A percentile compares a stretch with the other conserved stretches of the same genome.
Conservation (phyloP, 805 yeast genomes). For the Ascoidea tarda region DNA sequence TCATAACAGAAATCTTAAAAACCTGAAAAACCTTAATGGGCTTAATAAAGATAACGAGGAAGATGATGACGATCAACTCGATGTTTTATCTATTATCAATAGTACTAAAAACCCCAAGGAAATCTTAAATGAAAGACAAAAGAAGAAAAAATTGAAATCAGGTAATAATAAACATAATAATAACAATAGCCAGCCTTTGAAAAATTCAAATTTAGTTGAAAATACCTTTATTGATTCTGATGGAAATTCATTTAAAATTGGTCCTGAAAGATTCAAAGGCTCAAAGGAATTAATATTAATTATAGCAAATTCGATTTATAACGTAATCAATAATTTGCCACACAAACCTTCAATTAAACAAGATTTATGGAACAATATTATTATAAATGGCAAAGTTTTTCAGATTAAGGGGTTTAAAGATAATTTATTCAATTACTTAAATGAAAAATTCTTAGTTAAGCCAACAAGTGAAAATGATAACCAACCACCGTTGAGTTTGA, state of each 20-base stretch:
- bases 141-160: slow-evolving; percentile 24
- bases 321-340: slow-evolving; percentile 9
- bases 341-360: slow-evolving; percentile 54
- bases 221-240: slow-evolving; percentile 52
- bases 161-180: slow-evolving; percentile 15
- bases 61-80: slow-evolving; percentile 62
- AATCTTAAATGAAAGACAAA: slow-evolving; percentile 50
- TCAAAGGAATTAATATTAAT: slow-evolving; percentile 40
- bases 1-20: slow-evolving; percentile 13
- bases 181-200: slow-evolving; percentile 20
- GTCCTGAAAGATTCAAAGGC: slow-evolving; percentile 84
- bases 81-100: slow-evolving; percentile 81
- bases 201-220: slow-evolving; percentile 59
- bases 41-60: slow-evolving; percentile 17
- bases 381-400: slow-evolving; percentile 68
- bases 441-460: slow-evolving; percentile 37
- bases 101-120: slow-evolving; percentile 56
- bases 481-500: slow-evolving; percentile 13
- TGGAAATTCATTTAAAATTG: slow-evolving; percentile 51
- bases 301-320: slow-evolving; percentile 41
- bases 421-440: slow-evolving; percentile 44
- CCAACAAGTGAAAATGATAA: slow-evolving; percentile 17
- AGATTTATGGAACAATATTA: slow-evolving; percentile 73
- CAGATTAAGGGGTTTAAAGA: slow-evolving; percentile 66
- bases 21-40: slow-evolving; percentile 6